phyloP scores from a whole-genome alignment of 2,329 filamentous ascomycete species.

The Diaporthe vaccinii region DNA sequence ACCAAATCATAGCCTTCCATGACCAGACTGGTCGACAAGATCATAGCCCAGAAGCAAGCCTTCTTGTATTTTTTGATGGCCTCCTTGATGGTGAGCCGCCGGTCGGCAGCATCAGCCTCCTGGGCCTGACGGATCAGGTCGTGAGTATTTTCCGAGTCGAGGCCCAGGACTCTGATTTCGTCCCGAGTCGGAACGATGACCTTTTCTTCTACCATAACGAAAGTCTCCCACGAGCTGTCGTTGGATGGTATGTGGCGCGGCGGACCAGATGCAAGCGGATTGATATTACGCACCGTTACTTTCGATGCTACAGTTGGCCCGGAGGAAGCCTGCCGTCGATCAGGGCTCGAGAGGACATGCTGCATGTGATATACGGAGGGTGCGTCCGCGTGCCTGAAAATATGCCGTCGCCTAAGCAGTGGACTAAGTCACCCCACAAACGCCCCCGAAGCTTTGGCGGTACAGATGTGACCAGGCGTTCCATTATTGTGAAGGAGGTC shows the following conservation, averaged over 20 bases:
- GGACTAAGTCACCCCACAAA: slow-evolving; percentile 12
- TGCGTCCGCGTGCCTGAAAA: not conserved
- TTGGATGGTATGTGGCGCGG: not conserved
- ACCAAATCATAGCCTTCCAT: slow-evolving; percentile 54
- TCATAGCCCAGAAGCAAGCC: slow-evolving; percentile 49
- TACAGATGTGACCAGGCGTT: too few species aligned
- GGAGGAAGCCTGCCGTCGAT: slow-evolving; percentile 14
- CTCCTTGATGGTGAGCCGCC: slow-evolving; percentile 45
- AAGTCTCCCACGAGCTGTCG: not conserved
- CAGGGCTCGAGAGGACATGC: not conserved
- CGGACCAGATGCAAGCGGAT: not conserved
- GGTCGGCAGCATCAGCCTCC: slow-evolving; percentile 43
- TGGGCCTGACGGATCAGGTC: slow-evolving; percentile 42
- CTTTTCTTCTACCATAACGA: slow-evolving; percentile 28
- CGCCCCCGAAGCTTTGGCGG: not conserved
- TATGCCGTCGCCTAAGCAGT: slow-evolving; percentile 6
- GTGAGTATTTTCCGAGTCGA: slow-evolving; percentile 38
- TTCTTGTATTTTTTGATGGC: slow-evolving; percentile 48
- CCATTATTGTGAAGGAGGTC: not conserved
- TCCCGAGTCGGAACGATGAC: slow-evolving; percentile 33
- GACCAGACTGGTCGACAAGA: slow-evolving; percentile 47
- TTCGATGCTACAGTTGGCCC: slow-evolving; percentile 1
- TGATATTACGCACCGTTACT: slow-evolving; percentile 2
- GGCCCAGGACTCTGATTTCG: slow-evolving; percentile 32
- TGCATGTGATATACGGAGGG: slow-evolving; percentile 26